A percentile compares a stretch with the other conserved stretches of the same genome.
These are phyloP conservation scores for Tardiomyces depauwii DNA, from an alignment of 1,139 yeast species.

Conservation along the genomic window DNA sequence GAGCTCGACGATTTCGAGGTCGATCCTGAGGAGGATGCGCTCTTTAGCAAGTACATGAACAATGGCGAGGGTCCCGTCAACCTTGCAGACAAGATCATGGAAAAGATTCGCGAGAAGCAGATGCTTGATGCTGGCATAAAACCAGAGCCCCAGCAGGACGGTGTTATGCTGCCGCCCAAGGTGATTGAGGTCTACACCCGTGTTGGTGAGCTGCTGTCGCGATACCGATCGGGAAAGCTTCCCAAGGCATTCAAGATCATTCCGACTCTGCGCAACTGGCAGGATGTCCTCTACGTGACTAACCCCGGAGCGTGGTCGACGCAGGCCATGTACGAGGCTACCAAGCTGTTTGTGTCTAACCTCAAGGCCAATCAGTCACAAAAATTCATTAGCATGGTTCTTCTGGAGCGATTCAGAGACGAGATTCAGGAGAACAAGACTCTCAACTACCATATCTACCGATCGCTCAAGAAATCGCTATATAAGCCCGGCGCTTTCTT, in stretches of 20 bases:
- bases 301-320: constrained; percentile 93
- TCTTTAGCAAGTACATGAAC: constrained; percentile 28
- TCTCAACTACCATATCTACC: constrained; percentile 78
- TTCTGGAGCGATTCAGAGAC: constrained; percentile 74
- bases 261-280: constrained; percentile 91
- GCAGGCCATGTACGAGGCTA: constrained; percentile 92
- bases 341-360: constrained; percentile 85
- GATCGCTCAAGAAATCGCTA: constrained; percentile 82
- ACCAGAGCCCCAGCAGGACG: constrained; percentile 24
- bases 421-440: constrained; percentile 61
- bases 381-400: constrained; percentile 60
- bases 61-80: constrained; percentile 45
- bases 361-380: constrained; percentile 83
- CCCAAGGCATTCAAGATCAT: constrained; percentile 92
- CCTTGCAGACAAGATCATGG: constrained; percentile 40
- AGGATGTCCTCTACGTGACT: constrained; percentile 85
- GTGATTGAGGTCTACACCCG: constrained; percentile 90
- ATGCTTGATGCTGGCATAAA: not conserved
- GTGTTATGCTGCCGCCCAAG: constrained; percentile 84
- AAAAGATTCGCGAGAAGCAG: constrained; percentile 24
- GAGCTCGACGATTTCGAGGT: constrained; percentile 40
- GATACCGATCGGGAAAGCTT: constrained; percentile 93
- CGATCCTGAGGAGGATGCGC: constrained; percentile 30
- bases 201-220: constrained; percentile 75
- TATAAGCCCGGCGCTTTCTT: constrained; percentile 97